phyloP scores from a whole-genome alignment of 305 asterid species.

The Ajuga reptans region DNA sequence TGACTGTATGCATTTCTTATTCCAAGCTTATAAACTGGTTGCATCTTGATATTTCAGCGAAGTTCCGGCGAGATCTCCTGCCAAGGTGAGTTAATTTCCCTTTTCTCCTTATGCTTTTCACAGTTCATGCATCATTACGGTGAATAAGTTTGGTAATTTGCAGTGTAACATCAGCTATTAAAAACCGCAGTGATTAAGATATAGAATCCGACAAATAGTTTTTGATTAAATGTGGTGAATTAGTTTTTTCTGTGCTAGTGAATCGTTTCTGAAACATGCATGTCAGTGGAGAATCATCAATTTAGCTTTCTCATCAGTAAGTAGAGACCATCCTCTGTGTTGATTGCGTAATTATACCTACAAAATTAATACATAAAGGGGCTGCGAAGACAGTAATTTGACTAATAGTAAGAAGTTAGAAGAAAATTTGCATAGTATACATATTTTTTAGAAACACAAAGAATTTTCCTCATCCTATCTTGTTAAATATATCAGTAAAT shows the following conservation, averaged over 20 bases:
- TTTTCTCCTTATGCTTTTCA: neutral
- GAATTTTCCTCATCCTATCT: neutral
- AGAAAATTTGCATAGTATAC: neutral
- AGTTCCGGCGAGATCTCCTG: conserved; percentile 44
- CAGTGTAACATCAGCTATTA: neutral
- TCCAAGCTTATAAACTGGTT: neutral
- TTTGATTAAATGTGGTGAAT: neutral
- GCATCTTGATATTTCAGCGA: conserved; percentile 10
- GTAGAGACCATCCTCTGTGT: neutral
- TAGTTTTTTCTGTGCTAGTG: neutral
- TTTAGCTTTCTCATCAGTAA: neutral
- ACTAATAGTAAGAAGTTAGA: neutral
- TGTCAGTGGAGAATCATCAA: neutral
- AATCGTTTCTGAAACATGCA: neutral
- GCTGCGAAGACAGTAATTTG: no score
- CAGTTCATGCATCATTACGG: neutral
- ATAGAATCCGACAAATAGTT: no score
- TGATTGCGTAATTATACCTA: neutral
- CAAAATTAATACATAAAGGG: neutral
- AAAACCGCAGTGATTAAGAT: neutral
- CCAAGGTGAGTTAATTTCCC: conserved; percentile 32
- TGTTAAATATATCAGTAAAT: neutral
- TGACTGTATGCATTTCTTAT: neutral
- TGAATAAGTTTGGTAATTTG: neutral
- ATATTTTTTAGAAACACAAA: neutral